Conservation (phyloP, 2,329 filamentous ascomycete species). For the Clathrospora elynae region DNA sequence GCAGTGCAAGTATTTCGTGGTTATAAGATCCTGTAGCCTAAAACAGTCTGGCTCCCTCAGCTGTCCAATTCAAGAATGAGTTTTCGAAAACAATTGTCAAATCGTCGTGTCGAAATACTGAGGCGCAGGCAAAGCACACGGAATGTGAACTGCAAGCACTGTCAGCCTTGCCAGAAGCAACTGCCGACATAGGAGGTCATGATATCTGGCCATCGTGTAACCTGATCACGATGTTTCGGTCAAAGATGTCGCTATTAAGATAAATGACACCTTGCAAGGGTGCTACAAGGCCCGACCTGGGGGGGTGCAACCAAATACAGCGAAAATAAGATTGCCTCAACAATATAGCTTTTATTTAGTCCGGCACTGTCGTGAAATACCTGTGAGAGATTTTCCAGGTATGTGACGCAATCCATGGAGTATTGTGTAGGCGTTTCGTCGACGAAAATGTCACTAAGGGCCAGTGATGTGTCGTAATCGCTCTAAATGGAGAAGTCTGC, state of each 20-base stretch:
- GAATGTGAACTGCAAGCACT: slow-evolving; percentile 31
- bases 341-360: slow-evolving; percentile 34
- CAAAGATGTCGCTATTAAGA: slow-evolving; percentile 14
- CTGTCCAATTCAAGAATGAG: slow-evolving; percentile 23
- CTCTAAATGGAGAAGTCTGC: slow-evolving; percentile 54
- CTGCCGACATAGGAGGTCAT: slow-evolving; percentile 25
- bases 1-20: slow-evolving; percentile 18
- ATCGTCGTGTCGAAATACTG: slow-evolving; percentile 23
- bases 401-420: slow-evolving; percentile 22
- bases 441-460: slow-evolving; percentile 56
- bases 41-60: slow-evolving; percentile 7
- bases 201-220: slow-evolving; percentile 10
- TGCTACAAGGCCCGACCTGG: slow-evolving; percentile 9
- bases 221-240: slow-evolving; percentile 13
- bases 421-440: slow-evolving; percentile 52
- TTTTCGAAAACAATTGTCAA: slow-evolving; percentile 32
- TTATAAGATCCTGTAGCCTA: slow-evolving; percentile 21
- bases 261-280: slow-evolving; percentile 17
- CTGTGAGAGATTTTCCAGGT: slow-evolving; percentile 27
- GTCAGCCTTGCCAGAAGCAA: slow-evolving; percentile 31
- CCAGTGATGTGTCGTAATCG: slow-evolving; percentile 45
- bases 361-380: slow-evolving; percentile 23
- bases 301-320: slow-evolving; percentile 10
- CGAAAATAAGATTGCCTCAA: slow-evolving; percentile 27
- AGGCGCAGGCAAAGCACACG: slow-evolving; percentile 27